Evolutionary conservation across 2,329 filamentous ascomycete genomes (phyloP).

Genomic region (Escovopsis sp.): DNA sequence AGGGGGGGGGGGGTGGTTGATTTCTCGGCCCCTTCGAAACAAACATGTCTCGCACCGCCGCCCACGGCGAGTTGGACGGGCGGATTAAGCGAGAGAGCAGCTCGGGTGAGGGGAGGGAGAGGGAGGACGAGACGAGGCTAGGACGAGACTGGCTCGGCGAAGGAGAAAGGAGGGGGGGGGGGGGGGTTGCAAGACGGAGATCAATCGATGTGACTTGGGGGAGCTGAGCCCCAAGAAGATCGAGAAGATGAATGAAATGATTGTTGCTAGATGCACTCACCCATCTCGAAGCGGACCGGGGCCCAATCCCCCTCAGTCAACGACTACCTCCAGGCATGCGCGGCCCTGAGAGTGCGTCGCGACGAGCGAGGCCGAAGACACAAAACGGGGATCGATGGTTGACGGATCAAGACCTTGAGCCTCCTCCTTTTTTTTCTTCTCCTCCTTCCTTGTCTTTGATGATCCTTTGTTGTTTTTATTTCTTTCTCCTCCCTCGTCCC

Average conservation of each 20-base stretch:
- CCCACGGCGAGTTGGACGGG: not conserved
- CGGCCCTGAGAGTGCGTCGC: conserved; percentile 3
- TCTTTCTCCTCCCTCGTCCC: not conserved
- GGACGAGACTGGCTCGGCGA: not conserved
- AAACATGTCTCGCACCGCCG: not conserved
- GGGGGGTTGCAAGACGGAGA: no score
- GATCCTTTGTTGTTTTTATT: not conserved
- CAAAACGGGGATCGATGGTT: not conserved
- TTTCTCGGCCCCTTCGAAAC: not conserved
- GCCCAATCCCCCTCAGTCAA: conserved; percentile 10
- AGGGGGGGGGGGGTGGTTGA: not conserved
- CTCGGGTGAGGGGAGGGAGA: not conserved
- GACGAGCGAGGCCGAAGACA: conserved; percentile 1
- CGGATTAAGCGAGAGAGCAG: not conserved
- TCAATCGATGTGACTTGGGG: no score
- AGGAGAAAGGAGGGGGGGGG: not conserved
- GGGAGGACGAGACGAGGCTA: no score
- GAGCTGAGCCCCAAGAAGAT: no score
- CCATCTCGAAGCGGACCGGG: conserved; percentile 13
- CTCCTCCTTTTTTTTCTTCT: not conserved
- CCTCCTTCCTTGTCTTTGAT: no score
- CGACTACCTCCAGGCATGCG: conserved; percentile 8
- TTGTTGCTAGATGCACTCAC: conserved; percentile 7
- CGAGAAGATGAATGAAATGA: no score
- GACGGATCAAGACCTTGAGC: no score